Conservation (phyloP, 306 rosid species). For the Arachis stenosperma region DNA sequence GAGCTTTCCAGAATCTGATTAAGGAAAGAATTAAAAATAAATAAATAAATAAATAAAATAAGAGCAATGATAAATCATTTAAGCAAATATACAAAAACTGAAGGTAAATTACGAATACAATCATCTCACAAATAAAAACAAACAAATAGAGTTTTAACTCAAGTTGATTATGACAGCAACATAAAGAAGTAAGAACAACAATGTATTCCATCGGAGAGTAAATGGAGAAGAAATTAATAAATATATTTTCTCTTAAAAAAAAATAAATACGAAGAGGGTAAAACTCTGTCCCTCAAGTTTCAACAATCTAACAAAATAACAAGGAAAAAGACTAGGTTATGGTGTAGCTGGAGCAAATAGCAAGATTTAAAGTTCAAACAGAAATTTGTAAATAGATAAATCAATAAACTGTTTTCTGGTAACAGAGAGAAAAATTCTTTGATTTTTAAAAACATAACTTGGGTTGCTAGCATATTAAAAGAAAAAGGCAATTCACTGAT, state of each 20-base stretch:
- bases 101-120: not conserved
- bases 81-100: constrained; percentile 1
- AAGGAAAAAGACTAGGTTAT: not conserved
- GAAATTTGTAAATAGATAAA: not conserved
- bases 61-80: not conserved
- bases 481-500: not conserved
- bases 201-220: constrained; percentile 10
- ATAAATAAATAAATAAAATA: too few relatives aligned
- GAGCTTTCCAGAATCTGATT: constrained; percentile 78
- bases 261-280: not conserved
- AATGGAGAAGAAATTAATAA: not conserved
- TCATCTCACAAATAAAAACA: not conserved
- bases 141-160: not conserved
- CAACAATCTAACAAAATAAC: not conserved
- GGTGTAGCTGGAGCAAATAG: not conserved
- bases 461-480: not conserved
- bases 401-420: not conserved
- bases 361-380: not conserved
- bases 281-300: constrained; percentile 8
- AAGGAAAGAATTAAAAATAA: constrained; percentile 10
- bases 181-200: not conserved
- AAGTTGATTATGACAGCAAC: not conserved
- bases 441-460: not conserved
- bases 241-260: not conserved
- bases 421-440: not conserved